Base-by-base conservation (phyloP, 2,329 filamentous ascomycete species). In the Pestalotiopsis sp. region DNA sequence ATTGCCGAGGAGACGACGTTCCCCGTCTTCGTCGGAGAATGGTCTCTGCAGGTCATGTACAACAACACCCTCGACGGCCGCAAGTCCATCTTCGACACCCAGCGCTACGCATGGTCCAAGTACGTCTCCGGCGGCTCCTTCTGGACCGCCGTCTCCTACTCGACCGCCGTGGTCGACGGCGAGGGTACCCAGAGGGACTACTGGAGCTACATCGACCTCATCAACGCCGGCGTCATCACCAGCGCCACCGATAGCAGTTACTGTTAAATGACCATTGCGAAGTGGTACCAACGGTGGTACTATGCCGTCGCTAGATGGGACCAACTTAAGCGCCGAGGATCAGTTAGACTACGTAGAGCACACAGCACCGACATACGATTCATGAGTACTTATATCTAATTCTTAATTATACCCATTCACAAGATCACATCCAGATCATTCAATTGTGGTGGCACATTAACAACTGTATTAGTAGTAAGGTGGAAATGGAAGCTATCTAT, bases 21-120 rank as follows among this genome's bases (percentile, higher is more conserved):
- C 71, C 77, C 78, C 0, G 73, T 76, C 7, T 79, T 80, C 64
- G 72, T 80, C 12, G 79, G 79, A 25, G 78, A 80, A 69, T 80
- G 77, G 77, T 71, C 74, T 1, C 72, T 80, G 14, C 76, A 81
- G 72, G 75, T 74, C 3, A 68, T 73, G 49, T 73, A 74, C 36
- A 76, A 79, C 66, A 81, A 81, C 70, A 74, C 71, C 17, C 70
- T 79, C 36, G 74, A 70, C 1, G 72, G 71, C 27, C 70, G 77
- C 7, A 75, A 74, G 68, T 76, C 72, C 27, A 71, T 76, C 57
- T 75, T 77, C 64, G 76, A 80, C 66, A 79, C 78, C 0, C 75
- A 78, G 66, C 55, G 75, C 2, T 80, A 80, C 67, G 77, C 78
- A 9, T 80, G 73, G 64, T 71, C 74, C 23, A 78, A 77, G 70